phyloP scores from a whole-genome alignment of 2,329 filamentous ascomycete species.

The Diaporthe ampelina region DNA sequence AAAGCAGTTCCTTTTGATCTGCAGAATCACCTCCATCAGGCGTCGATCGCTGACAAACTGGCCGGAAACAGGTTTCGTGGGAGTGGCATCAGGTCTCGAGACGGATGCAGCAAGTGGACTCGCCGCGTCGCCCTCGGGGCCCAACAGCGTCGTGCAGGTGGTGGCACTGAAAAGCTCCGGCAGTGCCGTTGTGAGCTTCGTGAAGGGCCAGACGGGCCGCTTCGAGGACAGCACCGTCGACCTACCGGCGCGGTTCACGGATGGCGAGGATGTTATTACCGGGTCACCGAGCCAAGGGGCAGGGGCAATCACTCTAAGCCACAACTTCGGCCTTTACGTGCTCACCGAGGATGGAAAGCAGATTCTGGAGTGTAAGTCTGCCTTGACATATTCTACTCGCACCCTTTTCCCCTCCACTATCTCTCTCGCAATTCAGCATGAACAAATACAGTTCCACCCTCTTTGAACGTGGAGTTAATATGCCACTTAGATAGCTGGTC shows the following conservation, averaged over 20 bases:
- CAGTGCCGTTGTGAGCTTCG: conserved; percentile 10
- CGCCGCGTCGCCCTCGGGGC: neutral
- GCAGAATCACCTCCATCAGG: neutral
- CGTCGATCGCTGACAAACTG: neutral
- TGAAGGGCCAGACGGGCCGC: neutral
- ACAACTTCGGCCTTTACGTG: conserved; percentile 1
- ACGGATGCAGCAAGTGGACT: neutral
- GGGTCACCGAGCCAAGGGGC: neutral
- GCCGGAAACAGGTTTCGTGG: neutral
- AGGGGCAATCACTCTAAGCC: neutral
- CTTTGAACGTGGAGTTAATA: neutral
- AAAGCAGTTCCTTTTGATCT: neutral
- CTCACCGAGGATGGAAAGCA: neutral
- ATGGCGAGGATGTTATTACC: neutral
- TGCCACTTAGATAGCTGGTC: neutral
- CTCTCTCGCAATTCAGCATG: no score
- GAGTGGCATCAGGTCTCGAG: neutral
- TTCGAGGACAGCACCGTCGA: neutral
- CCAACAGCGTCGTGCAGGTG: conserved; percentile 11
- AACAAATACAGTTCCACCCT: neutral
- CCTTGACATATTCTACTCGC: no score
- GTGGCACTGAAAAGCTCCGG: neutral
- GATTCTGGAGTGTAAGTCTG: neutral
- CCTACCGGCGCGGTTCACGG: neutral
- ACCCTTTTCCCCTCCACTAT: no score